These are phyloP conservation scores for Dovyalis caffra DNA, from an alignment of 345 rosid species.

Conservation along the genomic window DNA sequence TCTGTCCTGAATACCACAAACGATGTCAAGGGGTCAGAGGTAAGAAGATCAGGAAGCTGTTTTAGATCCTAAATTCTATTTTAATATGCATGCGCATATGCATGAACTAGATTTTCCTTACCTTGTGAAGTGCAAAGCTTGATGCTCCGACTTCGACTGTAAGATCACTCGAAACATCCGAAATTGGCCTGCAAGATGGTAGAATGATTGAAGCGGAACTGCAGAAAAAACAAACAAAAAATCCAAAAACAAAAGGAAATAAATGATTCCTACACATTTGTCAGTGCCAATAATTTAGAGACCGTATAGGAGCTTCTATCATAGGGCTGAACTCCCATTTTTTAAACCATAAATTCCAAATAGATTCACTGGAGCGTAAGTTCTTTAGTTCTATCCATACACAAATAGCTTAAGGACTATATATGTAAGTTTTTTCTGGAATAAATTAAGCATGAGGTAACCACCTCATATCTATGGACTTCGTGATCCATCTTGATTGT, in stretches of 20 bases:
- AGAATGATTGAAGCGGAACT: conserved; percentile 11
- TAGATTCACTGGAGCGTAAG: neutral
- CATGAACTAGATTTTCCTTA: conserved; percentile 22
- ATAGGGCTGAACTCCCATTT: conserved; percentile 31
- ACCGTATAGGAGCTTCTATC: conserved; percentile 37
- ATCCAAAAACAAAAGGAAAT: conserved; percentile 11
- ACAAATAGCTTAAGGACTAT: neutral
- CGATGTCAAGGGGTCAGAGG: neutral
- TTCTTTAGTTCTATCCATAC: neutral
- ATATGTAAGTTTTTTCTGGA: neutral
- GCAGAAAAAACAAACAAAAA: conserved; percentile 14
- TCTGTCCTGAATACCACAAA: neutral
- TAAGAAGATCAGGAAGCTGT: neutral
- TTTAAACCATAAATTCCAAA: conserved; percentile 24
- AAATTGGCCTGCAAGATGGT: conserved; percentile 78
- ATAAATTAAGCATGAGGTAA: neutral
- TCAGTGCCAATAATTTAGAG: conserved; percentile 37
- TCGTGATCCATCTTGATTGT: conserved; percentile 25
- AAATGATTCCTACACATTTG: conserved; percentile 38
- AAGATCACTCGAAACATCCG: conserved; percentile 95
- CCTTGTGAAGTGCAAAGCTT: conserved; percentile 91
- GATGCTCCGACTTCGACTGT: conserved; percentile 80
- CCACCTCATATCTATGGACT: conserved; percentile 17
- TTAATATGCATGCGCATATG: neutral
- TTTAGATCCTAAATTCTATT: neutral